Evolutionary conservation across 2,329 filamentous ascomycete species (phyloP), one percentile per base, ranked within the genome.

Genomic region (Aspergillus sp.): DNA sequence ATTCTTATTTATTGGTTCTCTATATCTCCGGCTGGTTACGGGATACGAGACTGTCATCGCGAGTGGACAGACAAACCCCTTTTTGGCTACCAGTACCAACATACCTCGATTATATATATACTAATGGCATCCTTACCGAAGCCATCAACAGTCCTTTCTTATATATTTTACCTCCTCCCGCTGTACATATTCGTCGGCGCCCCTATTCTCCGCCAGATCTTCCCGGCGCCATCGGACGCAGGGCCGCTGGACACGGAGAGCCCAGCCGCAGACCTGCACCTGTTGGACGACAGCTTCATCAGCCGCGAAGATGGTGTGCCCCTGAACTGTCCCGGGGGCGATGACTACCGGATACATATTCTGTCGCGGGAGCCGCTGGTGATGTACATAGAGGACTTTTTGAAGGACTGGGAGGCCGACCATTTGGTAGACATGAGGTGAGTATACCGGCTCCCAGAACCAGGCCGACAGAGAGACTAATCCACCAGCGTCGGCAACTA

Each of bases 361-460:
- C 59, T 76, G 32, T 68, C 63, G 12, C 56, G 65, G 11, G 63
- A 67, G 27, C 74, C 74, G 2, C 50, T 78, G 39, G 60, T 79
- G 5, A 60, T 78, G 11, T 77, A 78, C 49, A 66, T 78, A 29
- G 69, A 74, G 46, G 58, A 63, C 22, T 78, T 77, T 47, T 39
- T 78, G 22, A 66, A 58, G 11, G 45, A 45, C 1, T 43, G 52
- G 1, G 73, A 78, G 49, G 61, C 63, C 8, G 51, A 61, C n/a
- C 63, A 72, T 43, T 51, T 76, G 17, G 54, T 77, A 5, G 47
- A 58, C 4, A 57, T 71, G 29, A 76, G 72, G 73, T 75, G 58
- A 36, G 43, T 35, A n/a, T 20, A 19, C 25, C 35, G 29, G 26
- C 25, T 33, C 8, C 22, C n/a, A 15, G 3, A 17, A 24, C 11